Evolutionary conservation across 2,329 filamentous ascomycete species (phyloP), one percentile per base, ranked within the genome.

Genomic region (Diaporthe nobilis): DNA sequence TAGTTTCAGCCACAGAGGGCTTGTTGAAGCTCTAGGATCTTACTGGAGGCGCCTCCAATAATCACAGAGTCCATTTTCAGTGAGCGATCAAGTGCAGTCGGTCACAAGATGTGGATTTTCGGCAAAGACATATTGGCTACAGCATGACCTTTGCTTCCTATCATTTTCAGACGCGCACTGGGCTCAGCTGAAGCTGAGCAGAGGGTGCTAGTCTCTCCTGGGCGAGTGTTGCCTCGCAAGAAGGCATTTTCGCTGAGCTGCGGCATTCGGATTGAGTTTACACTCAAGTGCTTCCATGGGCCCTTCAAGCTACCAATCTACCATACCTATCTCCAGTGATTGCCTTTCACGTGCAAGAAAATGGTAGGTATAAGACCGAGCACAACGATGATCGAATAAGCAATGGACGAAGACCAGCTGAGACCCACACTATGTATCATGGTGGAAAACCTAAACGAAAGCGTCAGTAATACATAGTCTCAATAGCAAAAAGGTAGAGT

Each of bases 381-480:
- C 1, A 42, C 9, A 31, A 74, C 31, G 22, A 74, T 22, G 10
- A 74, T 47, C 4, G 61, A 25, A 20, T 55, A 57, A 22, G n/a
- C 37, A 53, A 71, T 74, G 13, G 61, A 37, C 4, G 72, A 37
- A 39, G 61, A 70, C 37, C 60, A 60, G 20, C 44, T 70, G n/a
- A 74, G 72, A n/a, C 72, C 72, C 10, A 70, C 72, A 9, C n/a
- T 60, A 13, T 9, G 22, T n/a, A 74, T 65, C 63, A 74, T 74
- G 53, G 61, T 28, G 2, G 72, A 42, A 71, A 74, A 74, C 72
- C 72, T 74, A 37, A 22, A 22, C 0, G 10, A n/a, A 22, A 25
- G 22, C 2, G 7, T 44, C 7, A 49, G 49, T 39, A 20, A 17
- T 31, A 8, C 5, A 37, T 9, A 4, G 8, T 53, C 7, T 10